These are phyloP conservation scores for Iberis pinnata DNA, from an alignment of 345 rosid species.

Conservation along the genomic window DNA sequence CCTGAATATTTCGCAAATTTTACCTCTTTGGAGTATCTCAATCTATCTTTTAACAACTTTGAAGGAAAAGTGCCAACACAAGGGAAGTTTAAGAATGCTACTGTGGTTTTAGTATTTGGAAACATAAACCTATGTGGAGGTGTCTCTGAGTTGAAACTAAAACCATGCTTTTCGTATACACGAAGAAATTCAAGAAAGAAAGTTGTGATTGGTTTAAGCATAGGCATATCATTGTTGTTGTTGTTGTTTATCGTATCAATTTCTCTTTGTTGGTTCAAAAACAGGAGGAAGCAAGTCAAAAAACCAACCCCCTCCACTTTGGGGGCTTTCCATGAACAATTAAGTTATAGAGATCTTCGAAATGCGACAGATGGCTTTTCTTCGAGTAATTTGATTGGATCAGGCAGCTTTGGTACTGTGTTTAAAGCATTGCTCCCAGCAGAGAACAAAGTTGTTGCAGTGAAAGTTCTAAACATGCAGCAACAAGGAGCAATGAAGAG, in stretches of 20 bases:
- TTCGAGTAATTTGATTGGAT: constrained; percentile 18
- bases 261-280: neutral
- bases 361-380: constrained; percentile 25
- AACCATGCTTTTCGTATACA: constrained; percentile 11
- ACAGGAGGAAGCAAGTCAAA: neutral
- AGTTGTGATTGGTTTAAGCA: constrained; percentile 4
- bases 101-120: constrained; percentile 6
- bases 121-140: constrained; percentile 25
- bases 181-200: neutral
- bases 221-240: neutral
- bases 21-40: neutral
- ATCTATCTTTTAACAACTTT: constrained; percentile 20
- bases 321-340: constrained; percentile 3
- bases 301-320: neutral
- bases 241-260: neutral
- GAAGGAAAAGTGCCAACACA: constrained; percentile 20
- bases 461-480: constrained; percentile 38
- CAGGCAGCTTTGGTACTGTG: constrained; percentile 27
- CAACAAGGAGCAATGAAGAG: constrained; percentile 38
- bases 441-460: constrained; percentile 20
- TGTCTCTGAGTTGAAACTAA: constrained; percentile 5
- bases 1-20: constrained; percentile 12
- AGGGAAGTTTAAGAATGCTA: constrained; percentile 24
- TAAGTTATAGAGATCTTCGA: constrained; percentile 17
- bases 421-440: constrained; percentile 17